Evolutionary conservation across 495 filamentous ascomycete species (phyloP), one percentile per base, ranked within the genome.

Genomic region (Rostrohypoxylon terebratum): DNA sequence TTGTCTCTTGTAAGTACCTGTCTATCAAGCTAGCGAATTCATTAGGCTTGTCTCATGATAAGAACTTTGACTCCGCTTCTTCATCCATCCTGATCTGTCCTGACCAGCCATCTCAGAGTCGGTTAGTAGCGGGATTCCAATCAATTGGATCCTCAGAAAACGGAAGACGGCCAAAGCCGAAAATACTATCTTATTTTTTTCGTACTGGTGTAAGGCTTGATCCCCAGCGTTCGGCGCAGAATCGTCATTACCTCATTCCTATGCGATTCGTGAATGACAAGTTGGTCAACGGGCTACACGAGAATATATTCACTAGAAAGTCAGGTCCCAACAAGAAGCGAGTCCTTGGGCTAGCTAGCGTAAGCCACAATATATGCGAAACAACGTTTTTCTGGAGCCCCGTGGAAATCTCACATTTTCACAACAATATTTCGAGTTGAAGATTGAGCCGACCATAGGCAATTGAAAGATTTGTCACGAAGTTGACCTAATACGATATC

Each of bases 161-260:
- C 13, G 4, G 21, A 42, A 14, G n/a, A 42, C 13, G 4, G 5
- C 14, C 38, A 42, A 42, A 42, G 10, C 38, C 38, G 38, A 42
- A 42, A 4, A 42, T 13, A 38, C 1, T 42, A 1, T 14, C 14
- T 11, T 4, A n/a, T 42, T n/a, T 7, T 38, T 9, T 38, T 38
- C 34, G 34, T 14, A 42, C 38, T 14, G 5, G 34, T 9, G 88
- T 90, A 61, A 86, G 88, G 25, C 78, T 80, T 4, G 86, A 83
- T 3, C 87, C 88, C 86, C 86, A 89, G 69, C 87, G 87, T 21
- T 83, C 85, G 16, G 85, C 88, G 75, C 88, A 87, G 3, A 20
- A 84, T 42, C 38, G 38, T 14, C 13, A 42, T n/a, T n/a, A n/a
- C n/a, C 4, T 1, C 38, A n/a, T n/a, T 42, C 13, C 14, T n/a